Evolutionary conservation across 441 rosid species (phyloP).

Genomic region (Populus hybrid): DNA sequence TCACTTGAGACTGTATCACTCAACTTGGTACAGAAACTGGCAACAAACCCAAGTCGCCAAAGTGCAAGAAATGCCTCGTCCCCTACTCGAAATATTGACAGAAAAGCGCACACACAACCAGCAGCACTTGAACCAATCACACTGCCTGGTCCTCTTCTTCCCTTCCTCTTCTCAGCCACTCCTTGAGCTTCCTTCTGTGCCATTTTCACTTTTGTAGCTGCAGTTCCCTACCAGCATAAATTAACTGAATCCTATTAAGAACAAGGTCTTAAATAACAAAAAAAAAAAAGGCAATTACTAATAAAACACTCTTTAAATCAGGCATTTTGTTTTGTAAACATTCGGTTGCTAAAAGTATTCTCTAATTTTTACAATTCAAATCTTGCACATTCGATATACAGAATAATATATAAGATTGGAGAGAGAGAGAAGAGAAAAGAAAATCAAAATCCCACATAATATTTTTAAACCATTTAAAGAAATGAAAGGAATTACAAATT

Average conservation of each 20-base stretch:
- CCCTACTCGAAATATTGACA: slow-evolving; percentile 60
- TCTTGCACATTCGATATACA: not conserved
- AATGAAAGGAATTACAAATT: not conserved
- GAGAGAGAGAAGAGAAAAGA: not conserved
- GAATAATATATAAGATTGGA: not conserved
- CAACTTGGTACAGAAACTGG: slow-evolving; percentile 94
- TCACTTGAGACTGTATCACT: slow-evolving; percentile 91
- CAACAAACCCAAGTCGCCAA: slow-evolving; percentile 80
- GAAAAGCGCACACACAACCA: slow-evolving; percentile 81
- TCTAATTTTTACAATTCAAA: not conserved
- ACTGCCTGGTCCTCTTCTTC: slow-evolving; percentile 92
- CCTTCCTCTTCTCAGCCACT: slow-evolving; percentile 88
- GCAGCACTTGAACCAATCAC: slow-evolving; percentile 98
- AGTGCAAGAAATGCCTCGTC: slow-evolving; percentile 56
- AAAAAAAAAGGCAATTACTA: not conserved
- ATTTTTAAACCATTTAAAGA: not conserved
- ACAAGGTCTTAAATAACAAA: not conserved
- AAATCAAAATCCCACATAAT: not conserved
- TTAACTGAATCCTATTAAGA: not conserved
- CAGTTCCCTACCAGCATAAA: slow-evolving; percentile 65
- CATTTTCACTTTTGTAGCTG: slow-evolving; percentile 92
- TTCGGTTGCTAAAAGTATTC: no score
- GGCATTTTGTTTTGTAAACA: not conserved
- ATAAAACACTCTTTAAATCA: not conserved
- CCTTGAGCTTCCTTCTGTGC: slow-evolving; percentile 94